These are phyloP conservation scores for Pterula multifida DNA, from an alignment of 1,284 basidiomycete species.

Conservation along the genomic window DNA sequence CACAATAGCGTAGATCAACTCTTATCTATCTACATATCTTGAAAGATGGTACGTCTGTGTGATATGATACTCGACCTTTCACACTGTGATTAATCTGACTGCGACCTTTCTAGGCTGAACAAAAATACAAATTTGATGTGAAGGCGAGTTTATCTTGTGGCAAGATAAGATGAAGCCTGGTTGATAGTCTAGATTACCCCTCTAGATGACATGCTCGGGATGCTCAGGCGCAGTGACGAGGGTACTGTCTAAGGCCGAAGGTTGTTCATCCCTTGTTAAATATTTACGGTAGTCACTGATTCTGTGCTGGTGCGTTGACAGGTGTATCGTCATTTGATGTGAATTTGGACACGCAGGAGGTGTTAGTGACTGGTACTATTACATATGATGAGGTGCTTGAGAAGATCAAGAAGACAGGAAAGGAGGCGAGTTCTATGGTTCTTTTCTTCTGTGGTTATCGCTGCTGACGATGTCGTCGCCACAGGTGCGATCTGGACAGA, in stretches of 20 bases:
- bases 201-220: slow-evolving; percentile 72
- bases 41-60: background rate
- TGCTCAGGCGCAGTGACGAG: slow-evolving; percentile 73
- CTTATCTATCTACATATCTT: background rate
- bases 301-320: slow-evolving; percentile 13
- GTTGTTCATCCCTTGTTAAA: slow-evolving; percentile 19
- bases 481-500: background rate
- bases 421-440: slow-evolving; percentile 49
- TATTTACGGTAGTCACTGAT: background rate
- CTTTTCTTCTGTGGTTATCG: background rate
- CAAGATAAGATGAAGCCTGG: background rate
- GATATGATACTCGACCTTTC: background rate
- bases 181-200: background rate
- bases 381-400: slow-evolving; percentile 56
- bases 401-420: slow-evolving; percentile 83
- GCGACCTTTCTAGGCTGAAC: slow-evolving; percentile 17
- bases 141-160: slow-evolving; percentile 36
- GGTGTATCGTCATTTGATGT: slow-evolving; percentile 51
- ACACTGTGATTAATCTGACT: background rate
- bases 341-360: slow-evolving; percentile 57
- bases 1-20: background rate
- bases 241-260: slow-evolving; percentile 57
- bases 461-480: background rate
- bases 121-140: slow-evolving; percentile 50
- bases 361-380: slow-evolving; percentile 52